Base-by-base conservation (phyloP, 441 rosid species). In the Biscutella laevigata region DNA sequence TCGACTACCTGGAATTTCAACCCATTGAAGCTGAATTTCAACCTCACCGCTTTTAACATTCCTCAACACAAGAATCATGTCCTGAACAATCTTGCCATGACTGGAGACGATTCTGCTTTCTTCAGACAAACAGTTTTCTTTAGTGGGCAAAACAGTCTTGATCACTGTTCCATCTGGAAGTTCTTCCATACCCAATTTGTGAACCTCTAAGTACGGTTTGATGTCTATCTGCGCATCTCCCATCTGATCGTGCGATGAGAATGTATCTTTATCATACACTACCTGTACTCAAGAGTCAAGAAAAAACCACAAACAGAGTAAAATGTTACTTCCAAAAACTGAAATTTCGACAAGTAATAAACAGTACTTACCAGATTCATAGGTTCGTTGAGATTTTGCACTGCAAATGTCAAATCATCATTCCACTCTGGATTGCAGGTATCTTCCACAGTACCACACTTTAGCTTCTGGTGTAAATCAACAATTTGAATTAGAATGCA, bases 381-480 rank as follows among this genome's bases (percentile, higher is more conserved):
- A 4, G 76, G 67, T 22, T 55, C 48, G 17, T 61, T 11, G 7
- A 65, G 68, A 26, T 74, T 49, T 27, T 34, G 40, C 21, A 79
- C 56, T 0, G 71, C 52, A 45, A 82, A 79, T 17, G 78, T 76
- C 26, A 82, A 26, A 7, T 77, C 83, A 9, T 77, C 81, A 34
- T 79, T 79, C 89, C 89, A 82, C 45, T 68, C 71, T 0, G 89
- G 89, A 58, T 82, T 79, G 58, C 75, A 64, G 64, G 75, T 74
- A n/a, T 62, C 52, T 37, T 62, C 58, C 41, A 79, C 70, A 21
- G 77, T 64, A 4, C 61, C 67, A 1, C 76, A 72, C 70, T 74
- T 82, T 67, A 79, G 34, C 29, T 64, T 75, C 86, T 77, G 85
- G 22, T 57, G 25, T 36, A 62, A 51, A 40, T 50, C 30, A 57